Conservation (phyloP, 169 alveolate genomes). For the Eimeria necatrix region DNA sequence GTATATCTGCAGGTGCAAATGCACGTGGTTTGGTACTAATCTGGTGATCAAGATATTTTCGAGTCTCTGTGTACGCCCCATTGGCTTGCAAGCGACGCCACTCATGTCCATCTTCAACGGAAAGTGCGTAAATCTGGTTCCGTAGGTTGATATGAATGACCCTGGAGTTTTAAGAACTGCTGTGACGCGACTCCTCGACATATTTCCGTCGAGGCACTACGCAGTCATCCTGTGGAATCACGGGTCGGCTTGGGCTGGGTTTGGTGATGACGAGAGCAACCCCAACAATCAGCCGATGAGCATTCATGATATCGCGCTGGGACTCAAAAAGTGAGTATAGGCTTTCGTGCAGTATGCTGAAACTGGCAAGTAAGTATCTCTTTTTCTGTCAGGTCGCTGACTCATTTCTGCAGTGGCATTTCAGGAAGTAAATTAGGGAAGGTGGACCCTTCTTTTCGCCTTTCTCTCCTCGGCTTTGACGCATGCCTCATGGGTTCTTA, state of each 20-base stretch:
- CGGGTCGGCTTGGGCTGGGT: constrained; percentile 88
- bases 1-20: too few species aligned
- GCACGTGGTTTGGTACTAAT: too few species aligned
- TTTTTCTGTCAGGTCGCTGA: not conserved
- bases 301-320: constrained; percentile 77
- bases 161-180: constrained; percentile 81
- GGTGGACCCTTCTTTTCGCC: constrained; percentile 76
- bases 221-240: constrained; percentile 87
- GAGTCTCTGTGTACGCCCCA: too few species aligned
- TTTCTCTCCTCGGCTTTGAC: constrained; percentile 85
- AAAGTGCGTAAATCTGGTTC: not conserved
- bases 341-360: not conserved
- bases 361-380: not conserved
- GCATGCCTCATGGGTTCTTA: constrained; percentile 86
- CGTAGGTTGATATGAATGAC: constrained; percentile 83
- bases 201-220: constrained; percentile 82
- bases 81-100: not conserved
- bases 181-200: constrained; percentile 77
- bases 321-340: constrained; percentile 65
- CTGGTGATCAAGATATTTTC: too few species aligned
- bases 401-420: constrained; percentile 72
- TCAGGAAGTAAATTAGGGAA: constrained; percentile 76
- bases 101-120: not conserved
- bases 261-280: constrained; percentile 86
- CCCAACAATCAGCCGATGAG: constrained; percentile 82